Evolutionary conservation across 2,329 filamentous ascomycete genomes (phyloP), one percentile per base, ranked within the genome.

Genomic region (Chalaropsis thielavioides): DNA sequence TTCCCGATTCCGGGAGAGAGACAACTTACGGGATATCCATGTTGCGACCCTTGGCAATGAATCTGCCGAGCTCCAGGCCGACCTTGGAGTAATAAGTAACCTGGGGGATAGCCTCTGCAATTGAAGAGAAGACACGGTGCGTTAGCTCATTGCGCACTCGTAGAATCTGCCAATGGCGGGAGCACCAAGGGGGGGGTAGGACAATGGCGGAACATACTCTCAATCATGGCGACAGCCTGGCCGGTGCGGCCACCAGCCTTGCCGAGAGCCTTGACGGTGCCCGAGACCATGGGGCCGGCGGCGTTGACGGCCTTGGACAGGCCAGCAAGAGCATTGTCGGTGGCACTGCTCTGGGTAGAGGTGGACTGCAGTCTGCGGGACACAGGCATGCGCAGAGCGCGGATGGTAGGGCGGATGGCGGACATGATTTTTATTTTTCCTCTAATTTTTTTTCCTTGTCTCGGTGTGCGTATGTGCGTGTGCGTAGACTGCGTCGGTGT

Each of bases 61-160:
- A 82, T 83, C 89, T 95, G 74, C 83, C 83, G 68, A 97, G 81
- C 81, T 99, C 94, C 69, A 92, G 79, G 72, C 82, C 88, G 74
- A 97, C 92, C 76, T 86, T 89, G 73, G 87, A 86, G 82, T 97
- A 99, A 84, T 96, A 96, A 74, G 95, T 74, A 69, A 91, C 87
- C 68, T 86, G 86, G 71, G 94, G 94, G 71, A 92, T 84, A 79
- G 94, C 82, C 76, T 86, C 92, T 96, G 74, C 66, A 70, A 17
- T 15, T 54, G 51, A 59, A 68, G 63, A 67, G 64, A 43, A 66
- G 8, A 38, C 35, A 38, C 8, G 35, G 7, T 3, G 19, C 1
- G 19, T 66, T 54, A 64, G 60, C 44, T 40, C 31, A 17, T 40
- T 51, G 54, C 38, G 65, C 15, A 7, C 49, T 63, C 15, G 17